phyloP scores from a whole-genome alignment of 2,329 filamentous ascomycete species.

The Diaporthe aspalathi region DNA sequence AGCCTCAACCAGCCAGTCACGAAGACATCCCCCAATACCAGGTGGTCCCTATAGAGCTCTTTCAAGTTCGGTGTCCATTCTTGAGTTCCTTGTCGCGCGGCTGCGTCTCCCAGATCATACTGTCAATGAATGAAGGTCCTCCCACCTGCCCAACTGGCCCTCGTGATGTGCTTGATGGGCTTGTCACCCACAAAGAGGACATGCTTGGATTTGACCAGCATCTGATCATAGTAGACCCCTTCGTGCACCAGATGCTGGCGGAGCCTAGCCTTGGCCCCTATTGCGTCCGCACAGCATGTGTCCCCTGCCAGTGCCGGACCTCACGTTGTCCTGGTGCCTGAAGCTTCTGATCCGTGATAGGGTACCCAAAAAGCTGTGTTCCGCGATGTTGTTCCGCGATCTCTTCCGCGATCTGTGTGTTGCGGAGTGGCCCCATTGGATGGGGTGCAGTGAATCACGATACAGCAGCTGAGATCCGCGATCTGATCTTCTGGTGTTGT shows the following conservation, averaged over 20 bases:
- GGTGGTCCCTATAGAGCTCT: background rate
- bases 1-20: no score
- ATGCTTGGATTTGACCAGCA: background rate
- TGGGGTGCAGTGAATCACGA: background rate
- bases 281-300: background rate
- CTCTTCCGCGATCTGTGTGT: background rate
- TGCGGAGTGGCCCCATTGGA: background rate
- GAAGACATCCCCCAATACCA: no score
- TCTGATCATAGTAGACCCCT: background rate
- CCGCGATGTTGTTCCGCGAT: no score
- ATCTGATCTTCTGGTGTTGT: background rate
- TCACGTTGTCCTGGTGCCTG: background rate
- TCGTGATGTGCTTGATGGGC: no score
- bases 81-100: background rate
- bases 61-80: background rate
- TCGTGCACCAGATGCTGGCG: rapidly evolving
- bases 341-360: background rate
- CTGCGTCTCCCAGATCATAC: no score
- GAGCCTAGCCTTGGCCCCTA: background rate
- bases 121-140: no score
- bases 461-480: background rate
- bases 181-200: no score
- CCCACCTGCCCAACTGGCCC: no score
- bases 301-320: background rate
- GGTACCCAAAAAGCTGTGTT: background rate